Evolutionary conservation across 108 stramenopile genomes (phyloP), one percentile per base, ranked within the genome.

Genomic region (Nitzschia palea): DNA sequence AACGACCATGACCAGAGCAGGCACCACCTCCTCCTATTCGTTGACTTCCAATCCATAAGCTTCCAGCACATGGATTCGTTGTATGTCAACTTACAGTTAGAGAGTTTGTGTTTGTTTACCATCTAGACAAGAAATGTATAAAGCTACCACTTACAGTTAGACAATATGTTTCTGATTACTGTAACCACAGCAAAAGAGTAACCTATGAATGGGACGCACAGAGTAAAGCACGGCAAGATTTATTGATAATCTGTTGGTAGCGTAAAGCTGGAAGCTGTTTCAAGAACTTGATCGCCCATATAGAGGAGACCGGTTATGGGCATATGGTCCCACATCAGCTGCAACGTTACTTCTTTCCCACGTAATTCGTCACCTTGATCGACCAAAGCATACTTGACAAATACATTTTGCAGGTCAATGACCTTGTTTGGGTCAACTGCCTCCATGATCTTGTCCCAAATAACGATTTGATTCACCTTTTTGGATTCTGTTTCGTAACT

Each of bases 281-380:
- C 80, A 40, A 78, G 51, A 23, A 67, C 60, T 83, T 90, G 92
- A 36, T 81, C 76, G 37, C 80, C 91, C 85, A 89, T 85, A 57
- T 81, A 90, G 34, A 95, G 67, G 14, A 80, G 61, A 14, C 93
- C 96, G 27, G 98, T 98, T 51, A 98, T 77, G 0, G 98, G 98
- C 98, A 99, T 99, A 70, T 97, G 95, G 81, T 99, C 98, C 97
- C 97, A 99, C 73, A 93, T 84, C 45, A 99, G 80, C 57, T 76
- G 76, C 43, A 98, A 70, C 17, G 83, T 80, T 6, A 99, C 86
- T 15, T 96, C 90, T 65, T 82, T 94, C 29, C 93, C 93, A 28
- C 96, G 74, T 72, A 97, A 81, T 35, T 96, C 94, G 43, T 81
- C 80, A n/a, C 84, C 91, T 83, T 97, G 96, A 79, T 97, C 96